Evolutionary conservation across 257 asterid species (phyloP).

Genomic region (Capsicum chinense): DNA sequence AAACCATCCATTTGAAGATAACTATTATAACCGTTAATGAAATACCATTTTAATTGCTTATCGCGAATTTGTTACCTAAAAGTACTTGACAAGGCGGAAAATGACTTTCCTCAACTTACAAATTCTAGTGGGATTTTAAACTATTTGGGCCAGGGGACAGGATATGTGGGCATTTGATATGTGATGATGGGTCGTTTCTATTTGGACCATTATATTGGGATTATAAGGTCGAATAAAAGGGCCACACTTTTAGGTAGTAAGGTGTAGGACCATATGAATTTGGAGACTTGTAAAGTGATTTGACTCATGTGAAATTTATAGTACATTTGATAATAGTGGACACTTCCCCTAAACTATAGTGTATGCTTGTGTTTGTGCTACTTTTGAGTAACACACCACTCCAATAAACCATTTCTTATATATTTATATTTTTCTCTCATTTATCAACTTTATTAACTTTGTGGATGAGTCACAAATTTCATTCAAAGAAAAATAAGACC

Average conservation of each 20-base stretch:
- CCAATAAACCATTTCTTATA: neutral
- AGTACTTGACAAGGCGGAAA: neutral
- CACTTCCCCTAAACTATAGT: neutral
- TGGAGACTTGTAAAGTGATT: neutral
- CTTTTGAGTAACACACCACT: slow-evolving; percentile 5
- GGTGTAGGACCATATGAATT: slow-evolving; percentile 4
- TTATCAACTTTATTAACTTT: neutral
- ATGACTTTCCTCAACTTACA: neutral
- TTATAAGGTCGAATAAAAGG: slow-evolving; percentile 14
- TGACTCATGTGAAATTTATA: slow-evolving; percentile 12
- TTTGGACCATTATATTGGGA: neutral
- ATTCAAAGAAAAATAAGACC: neutral
- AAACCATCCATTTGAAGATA: neutral
- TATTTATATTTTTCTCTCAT: neutral
- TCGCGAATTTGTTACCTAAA: neutral
- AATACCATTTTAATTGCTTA: neutral
- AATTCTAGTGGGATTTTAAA: neutral
- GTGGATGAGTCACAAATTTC: neutral
- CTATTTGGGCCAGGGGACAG: slow-evolving; percentile 2
- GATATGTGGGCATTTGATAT: neutral
- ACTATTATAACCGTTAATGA: too few relatives aligned
- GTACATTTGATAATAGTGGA: neutral
- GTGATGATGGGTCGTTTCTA: slow-evolving; percentile 3
- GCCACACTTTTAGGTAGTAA: neutral
- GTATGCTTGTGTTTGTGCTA: neutral